Conservation (phyloP, 257 asterid genomes). For the Solanum etuberosum region DNA sequence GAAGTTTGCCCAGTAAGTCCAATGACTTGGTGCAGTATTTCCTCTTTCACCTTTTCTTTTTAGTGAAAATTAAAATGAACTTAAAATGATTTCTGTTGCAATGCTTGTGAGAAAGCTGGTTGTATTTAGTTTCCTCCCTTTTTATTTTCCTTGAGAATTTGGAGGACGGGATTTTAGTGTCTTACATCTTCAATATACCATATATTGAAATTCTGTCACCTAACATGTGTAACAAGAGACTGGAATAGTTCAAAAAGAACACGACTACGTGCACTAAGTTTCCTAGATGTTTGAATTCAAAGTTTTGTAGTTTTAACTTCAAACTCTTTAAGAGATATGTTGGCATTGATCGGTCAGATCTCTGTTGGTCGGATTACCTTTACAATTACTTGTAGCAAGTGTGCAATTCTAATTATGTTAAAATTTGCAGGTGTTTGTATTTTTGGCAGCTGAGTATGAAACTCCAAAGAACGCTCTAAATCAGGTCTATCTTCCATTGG, state of each 20-base stretch:
- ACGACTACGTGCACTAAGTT: not conserved
- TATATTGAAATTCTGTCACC: not conserved
- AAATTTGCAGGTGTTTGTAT: slow-evolving; percentile 77
- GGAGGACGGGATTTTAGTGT: not conserved
- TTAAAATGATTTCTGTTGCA: not conserved
- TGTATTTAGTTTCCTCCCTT: not conserved
- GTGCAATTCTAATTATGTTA: not conserved
- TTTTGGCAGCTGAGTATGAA: slow-evolving; percentile 88
- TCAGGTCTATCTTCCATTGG: slow-evolving; percentile 40
- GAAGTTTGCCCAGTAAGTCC: not conserved
- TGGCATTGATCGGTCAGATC: not conserved
- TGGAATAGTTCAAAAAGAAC: not conserved
- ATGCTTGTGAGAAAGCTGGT: not conserved
- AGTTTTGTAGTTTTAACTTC: not conserved
- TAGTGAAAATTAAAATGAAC: not conserved
- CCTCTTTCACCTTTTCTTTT: not conserved
- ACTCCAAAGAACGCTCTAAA: slow-evolving; percentile 73
- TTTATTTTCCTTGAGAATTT: not conserved
- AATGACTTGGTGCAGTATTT: not conserved
- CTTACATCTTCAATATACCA: not conserved
- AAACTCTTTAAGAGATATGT: not conserved
- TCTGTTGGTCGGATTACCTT: not conserved
- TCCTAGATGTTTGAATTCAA: not conserved
- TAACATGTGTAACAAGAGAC: not conserved
- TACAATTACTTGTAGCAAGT: not conserved